Evolutionary conservation across 2,329 filamentous ascomycete species (phyloP), one percentile per base, ranked within the genome.

Genomic region (Fusarium sp.): DNA sequence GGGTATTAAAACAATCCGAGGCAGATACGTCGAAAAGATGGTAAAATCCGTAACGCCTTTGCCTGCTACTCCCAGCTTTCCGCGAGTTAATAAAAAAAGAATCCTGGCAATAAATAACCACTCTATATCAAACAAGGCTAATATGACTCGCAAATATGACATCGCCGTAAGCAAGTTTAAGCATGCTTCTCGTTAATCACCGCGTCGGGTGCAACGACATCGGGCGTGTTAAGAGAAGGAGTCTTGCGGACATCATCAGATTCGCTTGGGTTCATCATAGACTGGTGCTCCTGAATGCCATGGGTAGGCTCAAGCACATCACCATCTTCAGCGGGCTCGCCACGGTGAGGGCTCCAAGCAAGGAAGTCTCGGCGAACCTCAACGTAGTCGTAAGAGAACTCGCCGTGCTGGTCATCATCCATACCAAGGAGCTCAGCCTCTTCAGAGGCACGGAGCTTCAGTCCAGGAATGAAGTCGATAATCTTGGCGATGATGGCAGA

Each of bases 311-410:
- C 81, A 60, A 92, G 84, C 38, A 87, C 84, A 78, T 89, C 86
- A 69, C 90, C 89, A 71, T 88, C 85, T 66, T 87, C 82, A 56
- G 87, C 86, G 33, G 90, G 92, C 75, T 93, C 90, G 70, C 85
- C 87, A 79, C 92, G 92, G 39, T 92, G 90, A 2, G 94, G 94
- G 36, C 93, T 95, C 94, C 94, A 96, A 67, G 94, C 94, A 44
- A 96, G 90, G 87, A 95, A 96, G 84, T 96, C 94, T 79, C 94
- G 91, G 80, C 94, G 92, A 67, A 96, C 93, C 87, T 96, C 94
- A 75, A 96, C 94, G 82, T 96, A 96, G 82, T 96, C 94, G 86
- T 96, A 96, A 18, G 93, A 94, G 81, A 96, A 96, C 84, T 96
- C 94, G 83, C 94, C 94, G 77, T 96, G 93, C 85, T 96, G 94